Base-by-base conservation (phyloP, 2,329 filamentous ascomycete species). In the Alternaria brassicae region DNA sequence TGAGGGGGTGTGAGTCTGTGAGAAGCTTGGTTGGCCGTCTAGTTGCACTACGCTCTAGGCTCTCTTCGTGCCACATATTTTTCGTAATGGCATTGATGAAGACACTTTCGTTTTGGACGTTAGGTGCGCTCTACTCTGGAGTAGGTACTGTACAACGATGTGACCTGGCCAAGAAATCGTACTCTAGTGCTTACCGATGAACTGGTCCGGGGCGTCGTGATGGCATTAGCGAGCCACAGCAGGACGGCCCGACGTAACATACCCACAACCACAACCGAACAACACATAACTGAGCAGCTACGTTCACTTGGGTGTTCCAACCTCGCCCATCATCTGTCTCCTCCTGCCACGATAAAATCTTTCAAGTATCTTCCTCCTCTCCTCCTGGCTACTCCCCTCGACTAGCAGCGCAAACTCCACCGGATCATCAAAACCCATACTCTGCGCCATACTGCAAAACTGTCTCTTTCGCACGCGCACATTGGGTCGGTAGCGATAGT, bases 321-420 rank as follows among this genome's bases (percentile, higher is more conserved):
- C 48, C 17, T 58, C 56, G 1, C 42, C 19, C 23, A 47, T 55
- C 10, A 75, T 55, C 25, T 80, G 81, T 60, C 84, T 84, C 72
- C 87, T 84, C 63, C 93, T 83, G 67, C 83, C 83, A 62, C 82
- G 80, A 81, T 98, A 98, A 77, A 97, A 98, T 3, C 81, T 81
- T 56, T 96, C 91, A 25, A 98, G 81, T 76, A 88, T 93, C 66
- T 89, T 88, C 61, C 91, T 85, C 71, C 94, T 81, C 79, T 95
- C 85, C 71, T 90, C 91, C 75, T 94, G 91, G 44, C 91, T 96
- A 91, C 93, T 96, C 13, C 88, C 86, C 78, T 98, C 95, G 3
- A 98, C 93, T 13, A 93, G 88, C 36, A 97, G 81, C 3, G 93
- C 95, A 83, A 98, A 98, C 61, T 95, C 90, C 0, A 88, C 91